Base-by-base conservation (phyloP, 1,139 yeast genomes). In the Zygoascus meyerae region DNA sequence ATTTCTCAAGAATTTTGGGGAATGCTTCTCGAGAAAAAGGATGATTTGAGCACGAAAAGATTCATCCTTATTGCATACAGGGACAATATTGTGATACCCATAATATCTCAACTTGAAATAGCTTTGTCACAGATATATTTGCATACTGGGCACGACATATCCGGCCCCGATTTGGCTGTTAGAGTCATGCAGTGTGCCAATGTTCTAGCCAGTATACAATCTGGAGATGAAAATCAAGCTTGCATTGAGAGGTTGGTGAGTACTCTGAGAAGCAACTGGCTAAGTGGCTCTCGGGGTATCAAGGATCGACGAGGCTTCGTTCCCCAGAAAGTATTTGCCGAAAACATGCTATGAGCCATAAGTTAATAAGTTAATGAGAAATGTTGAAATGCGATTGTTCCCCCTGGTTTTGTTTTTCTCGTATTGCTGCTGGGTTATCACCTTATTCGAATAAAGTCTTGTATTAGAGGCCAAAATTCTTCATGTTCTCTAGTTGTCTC, bases 401-500 rank as follows among this genome's bases (percentile, higher is more conserved):
- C 26, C 15, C 4, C 8, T 5, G 15, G 15, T 31, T n/a, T 31
- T 31, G 6, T 9, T 31, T 6, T 5, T 5, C 7, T 31, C 4
- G 34, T 31, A 5, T 31, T 31, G 12, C 15, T n/a, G 34, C 34
- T 5, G 5, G 6, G 7, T 31, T 4, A 14, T 14, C 34, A 9
- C 12, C 15, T 4, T 31, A 6, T 4, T 6, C 15, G 8, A 9
- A 4, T 4, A 5, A 5, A 21, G n/a, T 33, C 37, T 10, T 14
- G 26, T 37, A 30, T 14, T 30, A 32, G 21, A 77, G 58, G 17
- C 68, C 75, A 67, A 79, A 74, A 2, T 76, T 80, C 8, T 74
- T 72, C 42, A 82, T 73, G 58, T 77, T 55, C 50, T 81, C 86
- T 52, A 83, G 66, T 62, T 83, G 90, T 47, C 69, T 67, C 43